Evolutionary conservation across 2,329 filamentous ascomycete species (phyloP).

Genomic region (Neurospora sp.): DNA sequence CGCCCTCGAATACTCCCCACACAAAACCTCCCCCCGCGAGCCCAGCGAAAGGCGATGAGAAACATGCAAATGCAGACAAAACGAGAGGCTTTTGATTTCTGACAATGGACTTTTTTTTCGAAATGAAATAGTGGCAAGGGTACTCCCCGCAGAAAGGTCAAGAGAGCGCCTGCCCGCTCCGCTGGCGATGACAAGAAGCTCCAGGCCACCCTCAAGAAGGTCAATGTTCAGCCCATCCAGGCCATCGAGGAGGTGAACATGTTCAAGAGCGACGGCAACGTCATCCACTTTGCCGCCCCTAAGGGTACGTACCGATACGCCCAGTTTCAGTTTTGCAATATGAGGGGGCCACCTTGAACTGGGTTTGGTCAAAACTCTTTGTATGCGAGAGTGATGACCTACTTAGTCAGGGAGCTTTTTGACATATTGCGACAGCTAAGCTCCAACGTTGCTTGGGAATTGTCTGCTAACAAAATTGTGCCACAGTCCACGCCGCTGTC

Average conservation of each 20-base stretch:
- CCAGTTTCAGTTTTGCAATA: background rate
- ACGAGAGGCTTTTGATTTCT: constrained; percentile 10
- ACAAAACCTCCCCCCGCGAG: background rate
- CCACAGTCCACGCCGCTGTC: constrained; percentile 85
- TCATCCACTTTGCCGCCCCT: constrained; percentile 96
- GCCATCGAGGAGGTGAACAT: constrained; percentile 99
- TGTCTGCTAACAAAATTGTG: constrained; percentile 9
- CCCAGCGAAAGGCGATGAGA: background rate
- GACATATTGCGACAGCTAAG: background rate
- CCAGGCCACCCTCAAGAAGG: constrained; percentile 93
- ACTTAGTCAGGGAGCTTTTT: background rate
- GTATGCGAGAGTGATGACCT: background rate
- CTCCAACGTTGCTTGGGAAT: background rate
- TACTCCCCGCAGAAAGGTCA: constrained; percentile 93
- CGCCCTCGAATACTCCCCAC: background rate
- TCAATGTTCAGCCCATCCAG: constrained; percentile 99
- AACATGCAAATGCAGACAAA: constrained; percentile 1
- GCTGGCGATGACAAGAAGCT: constrained; percentile 99
- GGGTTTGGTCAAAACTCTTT: background rate
- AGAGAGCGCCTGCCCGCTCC: constrained; percentile 90
- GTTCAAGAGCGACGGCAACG: constrained; percentile 99
- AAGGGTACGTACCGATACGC: constrained; percentile 62
- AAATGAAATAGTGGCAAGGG: constrained; percentile 69
- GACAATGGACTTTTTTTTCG: constrained; percentile 15
- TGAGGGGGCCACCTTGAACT: background rate